Percentiles rank a stretch among this genome's conserved stretches.
These are phyloP conservation scores for Lodderomyces metapsilosis DNA, from an alignment of 1,139 yeast genomes.

Conservation along the genomic window DNA sequence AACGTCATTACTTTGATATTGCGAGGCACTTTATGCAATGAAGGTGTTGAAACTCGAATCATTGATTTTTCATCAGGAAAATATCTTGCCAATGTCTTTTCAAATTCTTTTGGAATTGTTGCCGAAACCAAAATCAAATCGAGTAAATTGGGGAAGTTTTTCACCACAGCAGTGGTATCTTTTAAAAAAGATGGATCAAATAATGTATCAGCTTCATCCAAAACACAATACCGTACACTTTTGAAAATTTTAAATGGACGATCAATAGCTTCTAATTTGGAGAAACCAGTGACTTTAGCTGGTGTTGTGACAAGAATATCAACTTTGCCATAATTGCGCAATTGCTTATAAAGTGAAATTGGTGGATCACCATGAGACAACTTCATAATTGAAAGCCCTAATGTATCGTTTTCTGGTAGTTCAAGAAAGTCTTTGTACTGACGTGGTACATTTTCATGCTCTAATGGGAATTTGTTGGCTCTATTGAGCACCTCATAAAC, in stretches of 20 bases:
- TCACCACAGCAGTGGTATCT: conserved; percentile 61
- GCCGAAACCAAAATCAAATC: conserved; percentile 84
- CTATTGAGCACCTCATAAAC: conserved; percentile 54
- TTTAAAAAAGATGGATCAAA: conserved; percentile 80
- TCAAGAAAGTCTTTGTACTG: conserved; percentile 24
- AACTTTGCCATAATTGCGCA: conserved; percentile 47
- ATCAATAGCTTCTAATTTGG: conserved; percentile 41
- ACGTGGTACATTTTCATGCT: conserved; percentile 16
- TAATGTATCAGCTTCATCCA: conserved; percentile 96
- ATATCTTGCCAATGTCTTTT: conserved; percentile 54
- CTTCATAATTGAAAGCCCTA: conserved; percentile 49
- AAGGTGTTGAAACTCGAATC: conserved; percentile 70
- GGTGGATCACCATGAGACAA: conserved; percentile 59
- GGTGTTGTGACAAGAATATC: conserved; percentile 90
- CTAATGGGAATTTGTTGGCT: conserved; percentile 30
- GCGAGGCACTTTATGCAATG: conserved; percentile 78
- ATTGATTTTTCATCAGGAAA: conserved; percentile 61
- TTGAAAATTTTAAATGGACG: conserved; percentile 49
- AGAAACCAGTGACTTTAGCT: conserved; percentile 52
- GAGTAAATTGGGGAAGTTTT: conserved; percentile 50
- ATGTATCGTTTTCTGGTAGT: conserved; percentile 24
- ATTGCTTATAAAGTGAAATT: conserved; percentile 43
- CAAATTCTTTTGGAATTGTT: conserved; percentile 80
- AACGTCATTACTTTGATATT: conserved; percentile 70
- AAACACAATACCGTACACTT: conserved; percentile 58